phyloP scores from a whole-genome alignment of 2,329 filamentous ascomycete genomes.

The Cladophialophora exuberans region DNA sequence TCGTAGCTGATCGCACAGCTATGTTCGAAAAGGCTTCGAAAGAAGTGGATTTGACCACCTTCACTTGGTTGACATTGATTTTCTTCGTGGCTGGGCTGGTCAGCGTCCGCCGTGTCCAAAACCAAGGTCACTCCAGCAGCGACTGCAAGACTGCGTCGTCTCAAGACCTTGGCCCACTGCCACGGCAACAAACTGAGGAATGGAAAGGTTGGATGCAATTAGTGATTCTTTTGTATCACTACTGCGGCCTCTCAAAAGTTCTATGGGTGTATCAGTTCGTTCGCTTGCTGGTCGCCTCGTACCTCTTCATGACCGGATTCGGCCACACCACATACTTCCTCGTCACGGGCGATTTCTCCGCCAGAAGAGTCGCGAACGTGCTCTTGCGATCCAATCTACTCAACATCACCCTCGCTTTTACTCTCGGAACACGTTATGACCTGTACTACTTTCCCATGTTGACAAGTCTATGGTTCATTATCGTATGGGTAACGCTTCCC shows the following conservation, averaged over 20 bases:
- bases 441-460: constrained; percentile 64
- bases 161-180: constrained; percentile 45
- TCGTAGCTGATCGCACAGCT: constrained; percentile 58
- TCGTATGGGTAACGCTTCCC: constrained; percentile 58
- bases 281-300: constrained; percentile 59
- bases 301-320: constrained; percentile 66
- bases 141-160: neutral
- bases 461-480: constrained; percentile 64
- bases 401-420: constrained; percentile 56
- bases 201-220: constrained; percentile 70
- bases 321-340: constrained; percentile 65
- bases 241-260: constrained; percentile 56
- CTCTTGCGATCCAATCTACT: constrained; percentile 63
- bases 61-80: constrained; percentile 32
- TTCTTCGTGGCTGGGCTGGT: constrained; percentile 29
- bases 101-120: constrained; percentile 1
- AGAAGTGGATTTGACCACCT: constrained; percentile 35
- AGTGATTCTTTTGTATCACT: constrained; percentile 61
- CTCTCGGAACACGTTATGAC: constrained; percentile 60
- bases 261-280: constrained; percentile 60
- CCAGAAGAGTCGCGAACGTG: constrained; percentile 55
- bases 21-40: constrained; percentile 58
- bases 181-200: constrained; percentile 63
- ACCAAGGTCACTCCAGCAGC: neutral
- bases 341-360: constrained; percentile 59